Conservation (phyloP, 371 early-diverging fungal species). For the Sporodiniella umbellata region DNA sequence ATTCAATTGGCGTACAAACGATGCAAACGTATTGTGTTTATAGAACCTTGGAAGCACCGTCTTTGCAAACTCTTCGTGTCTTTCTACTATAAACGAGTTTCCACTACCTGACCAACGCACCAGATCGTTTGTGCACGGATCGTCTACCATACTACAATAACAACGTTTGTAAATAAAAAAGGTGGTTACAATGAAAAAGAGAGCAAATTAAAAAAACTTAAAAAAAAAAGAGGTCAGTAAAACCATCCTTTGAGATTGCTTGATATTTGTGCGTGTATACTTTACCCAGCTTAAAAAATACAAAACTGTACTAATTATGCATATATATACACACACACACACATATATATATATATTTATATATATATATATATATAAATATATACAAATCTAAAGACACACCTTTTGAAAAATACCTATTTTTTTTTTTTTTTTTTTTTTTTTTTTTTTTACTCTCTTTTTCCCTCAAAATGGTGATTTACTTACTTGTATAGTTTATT, state of each 20-base stretch:
- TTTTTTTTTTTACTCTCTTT: too few species aligned
- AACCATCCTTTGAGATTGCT: neutral
- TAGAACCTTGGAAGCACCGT: constrained; percentile 82
- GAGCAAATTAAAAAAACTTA: too few species aligned
- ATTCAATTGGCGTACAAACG: constrained; percentile 94
- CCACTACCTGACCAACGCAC: constrained; percentile 78
- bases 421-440: neutral
- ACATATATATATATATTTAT: too few species aligned
- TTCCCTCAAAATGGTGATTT: too few species aligned
- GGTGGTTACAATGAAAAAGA: too few species aligned
- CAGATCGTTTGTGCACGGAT: constrained; percentile 57
- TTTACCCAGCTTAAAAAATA: neutral
- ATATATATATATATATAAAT: too few species aligned
- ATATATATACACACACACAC: neutral
- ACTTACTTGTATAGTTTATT: constrained; percentile 81
- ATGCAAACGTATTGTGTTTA: constrained; percentile 91
- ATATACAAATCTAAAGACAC: too few species aligned
- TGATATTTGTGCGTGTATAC: neutral
- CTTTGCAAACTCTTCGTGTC: constrained; percentile 79
- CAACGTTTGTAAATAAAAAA: too few species aligned
- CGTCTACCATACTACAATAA: constrained; percentile 75
- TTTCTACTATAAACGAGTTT: constrained; percentile 63
- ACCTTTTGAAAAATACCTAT: too few species aligned
- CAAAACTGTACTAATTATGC: neutral
- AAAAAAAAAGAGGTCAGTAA: neutral